Conservation (phyloP, 208 protist genomes). For the Endotrypanum monterogeii region DNA sequence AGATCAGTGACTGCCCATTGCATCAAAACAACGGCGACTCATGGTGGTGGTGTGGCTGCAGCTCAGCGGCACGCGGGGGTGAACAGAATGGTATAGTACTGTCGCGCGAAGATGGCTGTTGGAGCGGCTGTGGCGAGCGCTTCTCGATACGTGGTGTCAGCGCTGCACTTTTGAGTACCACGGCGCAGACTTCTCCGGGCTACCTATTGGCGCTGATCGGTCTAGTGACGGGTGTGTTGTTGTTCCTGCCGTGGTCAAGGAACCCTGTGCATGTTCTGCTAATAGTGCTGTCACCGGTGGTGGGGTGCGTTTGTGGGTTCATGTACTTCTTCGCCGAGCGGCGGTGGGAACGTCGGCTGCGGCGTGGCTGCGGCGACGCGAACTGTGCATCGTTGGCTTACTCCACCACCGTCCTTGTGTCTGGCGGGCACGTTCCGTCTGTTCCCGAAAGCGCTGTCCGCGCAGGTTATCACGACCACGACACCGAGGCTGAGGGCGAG, state of each 20-base stretch:
- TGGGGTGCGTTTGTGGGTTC: conserved; percentile 45
- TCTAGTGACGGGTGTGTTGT: conserved; percentile 55
- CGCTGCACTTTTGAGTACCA: conserved; percentile 18
- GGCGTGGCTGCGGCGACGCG: background rate
- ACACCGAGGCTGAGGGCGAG: background rate
- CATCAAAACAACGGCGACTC: background rate
- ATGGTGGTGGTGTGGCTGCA: background rate
- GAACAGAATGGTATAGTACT: background rate
- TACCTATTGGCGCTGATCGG: conserved; percentile 37
- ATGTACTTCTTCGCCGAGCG: conserved; percentile 36
- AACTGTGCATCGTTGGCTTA: background rate
- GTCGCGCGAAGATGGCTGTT: background rate
- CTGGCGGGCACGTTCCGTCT: background rate
- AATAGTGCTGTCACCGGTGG: conserved; percentile 44
- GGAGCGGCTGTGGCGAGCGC: conserved; percentile 11
- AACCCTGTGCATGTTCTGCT: conserved; percentile 71
- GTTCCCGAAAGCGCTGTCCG: background rate
- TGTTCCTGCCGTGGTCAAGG: conserved; percentile 74
- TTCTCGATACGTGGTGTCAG: conserved; percentile 2
- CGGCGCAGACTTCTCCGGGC: conserved; percentile 16
- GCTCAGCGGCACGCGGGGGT: background rate
- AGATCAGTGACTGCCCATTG: background rate
- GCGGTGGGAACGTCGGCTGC: conserved; percentile 7
- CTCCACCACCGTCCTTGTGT: background rate
- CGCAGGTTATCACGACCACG: conserved; percentile 11